A percentile compares a stretch with the other conserved stretches of the same genome.
Evolutionary conservation across 306 rosid species (phyloP).

Genomic region (Cucurbita moschata): DNA sequence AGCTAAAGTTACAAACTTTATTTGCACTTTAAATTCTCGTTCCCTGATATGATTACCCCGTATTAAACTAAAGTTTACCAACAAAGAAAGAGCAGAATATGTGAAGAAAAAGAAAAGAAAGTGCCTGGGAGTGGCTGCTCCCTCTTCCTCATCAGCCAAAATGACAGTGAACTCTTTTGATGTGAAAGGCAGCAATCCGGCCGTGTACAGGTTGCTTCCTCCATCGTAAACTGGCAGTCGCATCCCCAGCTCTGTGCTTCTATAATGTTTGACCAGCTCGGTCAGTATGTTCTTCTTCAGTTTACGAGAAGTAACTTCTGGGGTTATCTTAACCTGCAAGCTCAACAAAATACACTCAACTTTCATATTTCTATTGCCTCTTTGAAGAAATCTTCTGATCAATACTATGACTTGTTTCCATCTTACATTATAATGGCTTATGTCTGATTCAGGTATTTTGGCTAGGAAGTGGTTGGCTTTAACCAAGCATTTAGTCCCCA

Average conservation of each 20-base stretch:
- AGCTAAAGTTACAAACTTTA: conserved; percentile 78
- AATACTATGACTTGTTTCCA: not conserved
- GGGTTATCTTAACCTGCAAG: conserved; percentile 65
- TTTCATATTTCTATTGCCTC: not conserved
- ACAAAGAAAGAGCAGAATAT: not conserved
- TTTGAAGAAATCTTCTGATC: not conserved
- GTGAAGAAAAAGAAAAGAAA: not conserved
- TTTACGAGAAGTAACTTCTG: conserved; percentile 76
- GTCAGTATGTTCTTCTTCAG: conserved; percentile 78
- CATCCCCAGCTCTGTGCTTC: conserved; percentile 68
- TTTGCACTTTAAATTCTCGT: conserved; percentile 64
- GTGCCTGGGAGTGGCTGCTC: conserved; percentile 55
- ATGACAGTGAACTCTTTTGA: conserved; percentile 62
- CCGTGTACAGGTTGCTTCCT: conserved; percentile 75
- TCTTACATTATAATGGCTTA: conserved; percentile 28
- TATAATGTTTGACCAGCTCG: conserved; percentile 50
- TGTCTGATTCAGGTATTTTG: conserved; percentile 35
- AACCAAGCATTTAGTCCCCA: conserved; percentile 39
- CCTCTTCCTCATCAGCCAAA: conserved; percentile 70
- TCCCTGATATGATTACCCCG: conserved; percentile 46
- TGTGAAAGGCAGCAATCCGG: conserved; percentile 79
- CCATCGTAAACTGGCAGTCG: conserved; percentile 98
- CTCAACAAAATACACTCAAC: not conserved
- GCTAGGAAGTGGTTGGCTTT: conserved; percentile 50
- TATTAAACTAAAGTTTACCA: not conserved